Base-by-base conservation (phyloP, 768 basidiomycete genomes). In the Tylopilus cervinicoccineus region DNA sequence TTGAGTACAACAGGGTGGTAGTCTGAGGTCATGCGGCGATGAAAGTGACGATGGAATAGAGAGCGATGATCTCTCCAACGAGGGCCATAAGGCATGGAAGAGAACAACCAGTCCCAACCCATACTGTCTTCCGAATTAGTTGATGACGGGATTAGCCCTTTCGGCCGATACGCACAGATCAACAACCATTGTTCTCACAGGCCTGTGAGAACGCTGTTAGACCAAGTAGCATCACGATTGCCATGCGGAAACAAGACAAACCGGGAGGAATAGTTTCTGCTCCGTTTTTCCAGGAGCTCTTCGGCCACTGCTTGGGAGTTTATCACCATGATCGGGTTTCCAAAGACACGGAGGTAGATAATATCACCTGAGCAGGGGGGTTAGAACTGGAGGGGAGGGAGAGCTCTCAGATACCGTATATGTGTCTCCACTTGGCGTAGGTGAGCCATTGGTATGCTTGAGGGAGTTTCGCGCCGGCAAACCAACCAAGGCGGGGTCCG, bases 41-140 rank as follows among this genome's bases (percentile, higher is more conserved):
- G 64, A 45, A 75, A 74, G 53, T 72, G 63, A 48, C 69, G 66
- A 45, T 68, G 67, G 27, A 76, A 74, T 12, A 70, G 56, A 3
- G 58, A 61, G 39, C 72, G 62, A 56, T 75, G 75, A 8, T 62
- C 59, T 40, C 59, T 60, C 69, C 70, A 74, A 38, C 48, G 56
- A 10, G 38, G 49, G 12, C 75, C 74, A 39, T 69, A 75, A 6
- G 60, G 59, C 57, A 72, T 63, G n/a, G 68, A 63, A 1, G 72
- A 74, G 53, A 76, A 70, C 5, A 74, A 53, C 75, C 74, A 76
- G 50, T 72, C 66, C 69, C 70, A 77, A 6, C 76, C 76, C 53
- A 77, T 74, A 38, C 75, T 76, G 38, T 22, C 32, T 10, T 5
- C 14, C 31, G 26, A 34, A 37, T 47, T 5, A 48, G 44, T 27